Conservation (phyloP, 495 filamentous ascomycete species). For the Astrothelium subdiscretum region DNA sequence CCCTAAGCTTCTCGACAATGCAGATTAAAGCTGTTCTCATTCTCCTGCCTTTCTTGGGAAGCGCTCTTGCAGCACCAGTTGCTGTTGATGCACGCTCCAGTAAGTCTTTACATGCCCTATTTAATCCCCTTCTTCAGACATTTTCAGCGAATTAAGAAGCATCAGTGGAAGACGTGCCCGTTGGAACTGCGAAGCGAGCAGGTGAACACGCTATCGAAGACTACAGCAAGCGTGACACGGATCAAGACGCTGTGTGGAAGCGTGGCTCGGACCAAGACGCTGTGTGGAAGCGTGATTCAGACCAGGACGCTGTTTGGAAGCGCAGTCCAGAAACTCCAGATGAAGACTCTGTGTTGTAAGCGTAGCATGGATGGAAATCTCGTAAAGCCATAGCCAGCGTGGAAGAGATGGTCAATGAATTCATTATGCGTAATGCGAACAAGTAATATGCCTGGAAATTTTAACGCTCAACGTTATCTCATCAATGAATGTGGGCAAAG, state of each 20-base stretch:
- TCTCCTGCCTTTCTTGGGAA: background rate
- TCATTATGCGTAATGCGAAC: background rate
- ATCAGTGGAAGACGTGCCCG: background rate
- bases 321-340: background rate
- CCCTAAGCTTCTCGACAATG: background rate
- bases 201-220: background rate
- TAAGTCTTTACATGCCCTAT: background rate
- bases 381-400: background rate
- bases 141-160: background rate
- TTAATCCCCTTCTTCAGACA: background rate
- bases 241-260: background rate
- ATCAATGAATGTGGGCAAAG: background rate
- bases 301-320: background rate
- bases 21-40: background rate
- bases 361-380: background rate
- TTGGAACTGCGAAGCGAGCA: background rate
- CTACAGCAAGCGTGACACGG: background rate
- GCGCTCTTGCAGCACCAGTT: background rate
- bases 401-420: background rate
- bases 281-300: background rate
- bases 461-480: background rate
- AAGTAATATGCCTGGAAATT: background rate
- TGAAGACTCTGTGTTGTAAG: background rate
- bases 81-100: background rate
- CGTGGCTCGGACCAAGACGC: background rate